Percentiles rank a stretch among this genome's conserved stretches.
Conservation (phyloP, 2,329 filamentous ascomycete species). For the Daldinia sp. region DNA sequence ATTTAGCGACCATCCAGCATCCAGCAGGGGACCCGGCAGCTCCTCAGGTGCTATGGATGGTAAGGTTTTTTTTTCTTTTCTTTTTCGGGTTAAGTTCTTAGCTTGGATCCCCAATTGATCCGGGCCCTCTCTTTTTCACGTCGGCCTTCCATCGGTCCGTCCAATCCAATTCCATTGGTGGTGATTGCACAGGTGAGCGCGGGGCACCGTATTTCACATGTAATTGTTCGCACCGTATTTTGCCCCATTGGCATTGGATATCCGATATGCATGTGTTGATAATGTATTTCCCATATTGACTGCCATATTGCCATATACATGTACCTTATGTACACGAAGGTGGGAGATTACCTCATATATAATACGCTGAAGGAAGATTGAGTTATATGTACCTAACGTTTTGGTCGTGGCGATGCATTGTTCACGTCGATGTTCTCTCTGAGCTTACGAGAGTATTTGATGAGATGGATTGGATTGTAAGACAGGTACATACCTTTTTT, state of each 20-base stretch:
- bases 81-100: conserved; percentile 42
- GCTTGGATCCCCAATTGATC: conserved; percentile 43
- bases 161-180: conserved; percentile 24
- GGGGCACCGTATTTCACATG: conserved; percentile 42
- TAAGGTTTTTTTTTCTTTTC: conserved; percentile 20
- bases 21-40: conserved; percentile 27
- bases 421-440: neutral
- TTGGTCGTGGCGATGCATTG: conserved; percentile 5
- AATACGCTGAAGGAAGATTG: neutral
- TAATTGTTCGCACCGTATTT: conserved; percentile 35
- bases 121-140: conserved; percentile 20
- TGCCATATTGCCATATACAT: neutral
- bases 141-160: conserved; percentile 34
- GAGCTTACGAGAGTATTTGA: neutral
- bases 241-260: conserved; percentile 27
- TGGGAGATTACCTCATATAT: conserved; percentile 12
- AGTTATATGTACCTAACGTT: neutral
- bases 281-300: neutral
- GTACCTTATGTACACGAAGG: neutral
- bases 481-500: neutral
- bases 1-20: conserved; percentile 16
- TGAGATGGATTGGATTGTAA: neutral
- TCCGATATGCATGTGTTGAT: conserved; percentile 10
- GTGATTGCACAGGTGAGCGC: conserved; percentile 31
- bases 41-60: conserved; percentile 13